Base-by-base conservation (phyloP, 768 basidiomycete species). In the Daedaleopsis sinensis region DNA sequence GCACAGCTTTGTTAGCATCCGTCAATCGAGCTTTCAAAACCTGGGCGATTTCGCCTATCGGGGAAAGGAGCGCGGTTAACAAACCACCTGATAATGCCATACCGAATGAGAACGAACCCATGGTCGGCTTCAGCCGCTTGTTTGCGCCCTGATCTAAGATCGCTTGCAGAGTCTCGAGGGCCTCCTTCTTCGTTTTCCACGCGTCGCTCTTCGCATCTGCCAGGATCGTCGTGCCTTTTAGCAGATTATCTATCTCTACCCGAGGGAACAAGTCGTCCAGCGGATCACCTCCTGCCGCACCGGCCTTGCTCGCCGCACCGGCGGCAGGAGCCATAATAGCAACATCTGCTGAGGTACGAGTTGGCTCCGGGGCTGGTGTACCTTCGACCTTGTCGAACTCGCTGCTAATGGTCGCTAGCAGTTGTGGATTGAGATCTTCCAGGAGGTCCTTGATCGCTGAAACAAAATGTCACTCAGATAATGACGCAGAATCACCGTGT, bases 101-200 rank as follows among this genome's bases (percentile, higher is more conserved):
- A 47, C 36, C 23, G 16, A 36, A 6, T 35, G 59, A 63, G 6
- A 23, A 65, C 83, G 64, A 72, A 93, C 94, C 93, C 88, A 99
- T 93, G 10, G 77, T 83, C 23, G 93, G 83, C 74, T 98, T 98
- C 58, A 99, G 72, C 16, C 97, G 87, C 69, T 96, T 96, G 73
- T 98, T 98, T 46, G 85, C 81, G 52, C 93, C 92, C 75, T 94
- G 90, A 69, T 98, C 96, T 37, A 99, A 76, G 59, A 94, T 83
- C 0, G 84, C 86, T 69, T 93, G 90, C 18, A 98, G 73, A 0
- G 80, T 78, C 73, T 98, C 97, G 59, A 98, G 79, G 3, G 93
- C 95, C 69, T 98, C 96, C 73, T 99, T 99, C 76, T 96, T 90
- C 1, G 85, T 87, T 78, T 98, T 98, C 96, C 96, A 99, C 0